Evolutionary conservation across 2,329 filamentous ascomycete species (phyloP).

Genomic region (Colletotrichum lupini): DNA sequence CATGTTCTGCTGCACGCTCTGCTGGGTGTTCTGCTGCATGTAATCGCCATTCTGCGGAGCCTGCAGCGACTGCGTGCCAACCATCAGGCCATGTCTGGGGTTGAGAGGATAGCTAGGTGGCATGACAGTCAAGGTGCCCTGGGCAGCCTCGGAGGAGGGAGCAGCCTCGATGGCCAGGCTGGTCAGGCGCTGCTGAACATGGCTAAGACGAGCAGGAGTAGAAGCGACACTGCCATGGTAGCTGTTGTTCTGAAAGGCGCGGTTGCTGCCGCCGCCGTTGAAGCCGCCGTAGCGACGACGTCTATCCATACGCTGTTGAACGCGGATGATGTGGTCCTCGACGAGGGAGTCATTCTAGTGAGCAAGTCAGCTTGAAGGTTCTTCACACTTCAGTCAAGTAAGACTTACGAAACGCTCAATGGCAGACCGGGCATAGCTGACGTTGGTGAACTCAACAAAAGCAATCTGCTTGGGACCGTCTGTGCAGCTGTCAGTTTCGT

Average conservation of each 20-base stretch:
- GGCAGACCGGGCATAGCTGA: conserved; percentile 50
- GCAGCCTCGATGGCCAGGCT: conserved; percentile 26
- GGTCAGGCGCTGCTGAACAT: conserved; percentile 3
- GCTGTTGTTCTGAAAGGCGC: not conserved
- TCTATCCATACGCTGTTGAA: conserved; percentile 44
- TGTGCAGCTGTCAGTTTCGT: not conserved
- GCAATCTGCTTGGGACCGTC: conserved; percentile 42
- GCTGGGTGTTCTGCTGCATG: not conserved
- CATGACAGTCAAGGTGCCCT: conserved; percentile 9
- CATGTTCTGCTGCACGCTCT: not conserved
- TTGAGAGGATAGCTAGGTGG: not conserved
- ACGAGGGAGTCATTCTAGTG: conserved; percentile 47
- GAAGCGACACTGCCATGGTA: conserved; percentile 12
- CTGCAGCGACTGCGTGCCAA: not conserved
- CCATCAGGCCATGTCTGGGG: not conserved
- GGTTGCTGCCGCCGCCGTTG: not conserved
- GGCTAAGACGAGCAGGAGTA: conserved; percentile 16
- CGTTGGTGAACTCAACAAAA: conserved; percentile 53
- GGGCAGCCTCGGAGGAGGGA: conserved; percentile 2
- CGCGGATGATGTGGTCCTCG: conserved; percentile 46
- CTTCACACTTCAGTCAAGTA: not conserved
- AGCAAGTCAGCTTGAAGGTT: not conserved
- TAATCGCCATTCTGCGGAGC: not conserved
- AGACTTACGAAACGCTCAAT: conserved; percentile 47
- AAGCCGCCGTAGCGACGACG: conserved; percentile 7